Evolutionary conservation across 495 filamentous ascomycete genomes (phyloP).

Genomic region (Neurospora hispaniola): DNA sequence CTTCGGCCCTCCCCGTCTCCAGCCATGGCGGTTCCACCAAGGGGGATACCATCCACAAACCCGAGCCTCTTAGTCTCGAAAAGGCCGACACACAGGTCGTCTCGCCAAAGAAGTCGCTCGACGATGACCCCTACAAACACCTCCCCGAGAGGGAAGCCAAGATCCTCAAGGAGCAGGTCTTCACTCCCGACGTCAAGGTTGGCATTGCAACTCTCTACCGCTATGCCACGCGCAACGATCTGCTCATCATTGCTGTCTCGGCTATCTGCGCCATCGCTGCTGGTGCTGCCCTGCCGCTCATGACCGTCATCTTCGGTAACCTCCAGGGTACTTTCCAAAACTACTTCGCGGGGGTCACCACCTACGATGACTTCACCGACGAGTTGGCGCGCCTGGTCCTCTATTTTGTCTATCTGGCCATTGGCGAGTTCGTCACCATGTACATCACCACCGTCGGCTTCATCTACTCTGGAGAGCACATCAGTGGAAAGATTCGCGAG

Average conservation of each 20-base stretch:
- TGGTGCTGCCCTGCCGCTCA: constrained; percentile 74
- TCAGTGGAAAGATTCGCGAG: constrained; percentile 74
- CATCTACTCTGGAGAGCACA: constrained; percentile 88
- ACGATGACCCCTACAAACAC: constrained; percentile 42
- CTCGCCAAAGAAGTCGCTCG: constrained; percentile 22
- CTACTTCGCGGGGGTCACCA: constrained; percentile 40
- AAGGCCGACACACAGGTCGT: constrained; percentile 44
- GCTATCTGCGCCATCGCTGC: constrained; percentile 60
- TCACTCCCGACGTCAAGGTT: constrained; percentile 53
- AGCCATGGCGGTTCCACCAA: constrained; percentile 27
- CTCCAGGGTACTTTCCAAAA: constrained; percentile 62
- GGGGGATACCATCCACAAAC: constrained; percentile 1
- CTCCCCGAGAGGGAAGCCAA: constrained; percentile 50
- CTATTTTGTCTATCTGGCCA: constrained; percentile 85
- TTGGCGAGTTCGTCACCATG: constrained; percentile 71
- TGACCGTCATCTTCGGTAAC: constrained; percentile 78
- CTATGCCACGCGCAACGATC: constrained; percentile 67
- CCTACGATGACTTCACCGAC: constrained; percentile 44
- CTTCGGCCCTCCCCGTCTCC: constrained; percentile 17
- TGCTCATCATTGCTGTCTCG: constrained; percentile 59
- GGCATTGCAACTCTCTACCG: constrained; percentile 61
- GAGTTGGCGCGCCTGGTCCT: constrained; percentile 57
- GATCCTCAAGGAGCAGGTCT: constrained; percentile 61
- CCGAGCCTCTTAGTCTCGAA: constrained; percentile 13
- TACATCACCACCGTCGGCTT: constrained; percentile 81